Evolutionary conservation across 169 alveolate genomes (phyloP), one percentile per base, ranked within the genome.

Genomic region (Eimeria sp.): DNA sequence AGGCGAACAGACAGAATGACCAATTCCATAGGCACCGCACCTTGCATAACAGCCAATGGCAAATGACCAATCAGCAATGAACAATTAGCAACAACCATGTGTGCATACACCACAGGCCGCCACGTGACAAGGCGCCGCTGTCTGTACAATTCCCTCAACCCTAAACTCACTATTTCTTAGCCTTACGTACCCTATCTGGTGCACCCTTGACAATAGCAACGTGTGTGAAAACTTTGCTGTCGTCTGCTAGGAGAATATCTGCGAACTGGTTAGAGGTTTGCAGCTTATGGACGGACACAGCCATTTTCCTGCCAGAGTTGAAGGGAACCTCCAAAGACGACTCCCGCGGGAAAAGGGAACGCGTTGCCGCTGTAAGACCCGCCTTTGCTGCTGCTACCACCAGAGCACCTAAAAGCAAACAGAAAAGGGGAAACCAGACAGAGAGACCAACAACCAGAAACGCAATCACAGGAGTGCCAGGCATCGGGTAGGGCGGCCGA

Each of bases 131-230:
- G 40, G 40, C 40, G 40, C 40, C 40, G 40, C 40, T 34, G 40
- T 34, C 0, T 34, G 2, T 34, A 34, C 40, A 2, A 34, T 34
- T 34, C 40, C 40, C 40, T 34, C 40, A 34, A 34, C 40, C 0
- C 40, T 34, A 34, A 34, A 34, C 40, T 34, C 40, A 34, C 40
- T 34, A 34, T 34, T 34, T 34, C 61, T 54, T 54, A 7, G 61
- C 4, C 61, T 40, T n/a, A 2, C 95, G 3, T 51, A 98, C 94
- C 84, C 96, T 95, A 73, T 98, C 99, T 3, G 99, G 99, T 6
- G 99, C 99, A 25, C 99, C 99, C 96, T 98, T 98, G 70, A 98
- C 89, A 45, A 98, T 95, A 65, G 99, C 99, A 63, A 98, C 97
- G 89, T 98, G 99, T 45, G 99, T 98, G 95, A 51, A 98, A 14